These are phyloP conservation scores for Penicillium cosmopolitanum DNA, from an alignment of 495 filamentous ascomycete genomes.

Conservation along the genomic window DNA sequence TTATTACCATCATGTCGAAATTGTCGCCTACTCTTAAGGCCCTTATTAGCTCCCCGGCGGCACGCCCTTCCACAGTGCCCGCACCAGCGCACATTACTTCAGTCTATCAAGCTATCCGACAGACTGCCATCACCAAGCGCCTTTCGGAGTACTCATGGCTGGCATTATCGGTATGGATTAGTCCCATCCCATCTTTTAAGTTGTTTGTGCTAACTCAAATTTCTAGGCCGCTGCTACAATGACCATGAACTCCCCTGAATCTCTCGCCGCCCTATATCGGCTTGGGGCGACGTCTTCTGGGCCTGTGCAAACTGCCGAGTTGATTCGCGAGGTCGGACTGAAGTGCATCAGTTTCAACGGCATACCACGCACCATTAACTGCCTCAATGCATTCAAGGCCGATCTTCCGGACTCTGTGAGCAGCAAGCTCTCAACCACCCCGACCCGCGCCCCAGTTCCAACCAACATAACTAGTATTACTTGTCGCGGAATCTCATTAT, in stretches of 20 bases:
- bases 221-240: slow-evolving; percentile 69
- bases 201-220: slow-evolving; percentile 16
- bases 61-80: slow-evolving; percentile 67
- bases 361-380: slow-evolving; percentile 80
- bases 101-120: slow-evolving; percentile 62
- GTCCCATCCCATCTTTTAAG: neutral
- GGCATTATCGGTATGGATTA: slow-evolving; percentile 58
- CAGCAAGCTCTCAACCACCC: slow-evolving; percentile 23
- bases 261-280: slow-evolving; percentile 57
- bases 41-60: slow-evolving; percentile 68
- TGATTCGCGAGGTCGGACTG: slow-evolving; percentile 78
- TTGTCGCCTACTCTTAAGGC: slow-evolving; percentile 69
- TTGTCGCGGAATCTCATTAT: slow-evolving; percentile 61
- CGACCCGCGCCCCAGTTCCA: slow-evolving; percentile 22
- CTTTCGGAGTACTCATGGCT: slow-evolving; percentile 67
- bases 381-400: slow-evolving; percentile 65
- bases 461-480: slow-evolving; percentile 56
- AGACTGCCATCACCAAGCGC: slow-evolving; percentile 53
- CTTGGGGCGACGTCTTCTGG: slow-evolving; percentile 47
- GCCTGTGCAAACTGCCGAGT: slow-evolving; percentile 63
- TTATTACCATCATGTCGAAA: slow-evolving; percentile 59
- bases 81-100: slow-evolving; percentile 62
- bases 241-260: slow-evolving; percentile 74
- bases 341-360: slow-evolving; percentile 88
- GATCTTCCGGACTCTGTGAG: slow-evolving; percentile 47